These are phyloP conservation scores for Trypanosoma boissoni DNA, from an alignment of 208 protist species.

Conservation along the genomic window DNA sequence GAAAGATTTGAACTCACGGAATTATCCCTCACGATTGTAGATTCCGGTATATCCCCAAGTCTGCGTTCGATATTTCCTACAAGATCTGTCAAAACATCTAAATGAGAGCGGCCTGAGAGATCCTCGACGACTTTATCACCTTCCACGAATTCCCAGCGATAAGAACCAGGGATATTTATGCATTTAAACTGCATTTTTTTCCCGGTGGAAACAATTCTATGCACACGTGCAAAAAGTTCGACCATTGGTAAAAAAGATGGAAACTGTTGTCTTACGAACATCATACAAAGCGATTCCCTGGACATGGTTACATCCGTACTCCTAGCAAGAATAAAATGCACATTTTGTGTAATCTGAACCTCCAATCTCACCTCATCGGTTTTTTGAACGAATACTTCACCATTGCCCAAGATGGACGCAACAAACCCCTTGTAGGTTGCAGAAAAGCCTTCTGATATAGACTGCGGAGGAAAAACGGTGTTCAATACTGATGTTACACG, in stretches of 20 bases:
- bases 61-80: not conserved
- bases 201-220: not conserved
- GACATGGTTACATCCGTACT: not conserved
- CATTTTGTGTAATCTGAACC: conserved; percentile 15
- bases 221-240: not conserved
- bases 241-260: conserved; percentile 4
- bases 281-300: conserved; percentile 10
- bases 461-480: not conserved
- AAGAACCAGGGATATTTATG: not conserved
- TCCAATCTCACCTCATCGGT: conserved; percentile 1
- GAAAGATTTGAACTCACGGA: not conserved
- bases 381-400: conserved; percentile 5
- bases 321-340: conserved; percentile 8
- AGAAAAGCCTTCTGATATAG: conserved; percentile 11
- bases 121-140: not conserved
- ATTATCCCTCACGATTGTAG: not conserved
- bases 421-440: conserved; percentile 8
- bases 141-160: not conserved
- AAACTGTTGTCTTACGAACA: conserved; percentile 23
- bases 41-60: not conserved
- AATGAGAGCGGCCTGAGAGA: not conserved
- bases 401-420: conserved; percentile 14
- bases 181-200: not conserved
- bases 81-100: not conserved
- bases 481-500: conserved; percentile 2